Evolutionary conservation across 2,329 filamentous ascomycete species (phyloP).

Genomic region (Lachnellula willkommii): DNA sequence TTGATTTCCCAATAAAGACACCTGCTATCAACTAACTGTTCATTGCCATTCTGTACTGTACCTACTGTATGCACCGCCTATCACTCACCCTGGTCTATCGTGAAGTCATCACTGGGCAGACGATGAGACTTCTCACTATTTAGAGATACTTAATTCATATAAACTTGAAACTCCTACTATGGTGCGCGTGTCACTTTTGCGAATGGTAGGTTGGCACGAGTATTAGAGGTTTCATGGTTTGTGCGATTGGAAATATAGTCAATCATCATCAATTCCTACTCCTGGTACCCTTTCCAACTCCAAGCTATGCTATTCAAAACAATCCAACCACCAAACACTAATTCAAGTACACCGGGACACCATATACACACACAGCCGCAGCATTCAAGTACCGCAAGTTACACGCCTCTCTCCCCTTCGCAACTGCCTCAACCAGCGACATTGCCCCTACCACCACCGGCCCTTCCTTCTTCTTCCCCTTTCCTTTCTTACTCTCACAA

Average conservation of each 20-base stretch:
- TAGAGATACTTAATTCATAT: neutral
- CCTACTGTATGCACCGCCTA: neutral
- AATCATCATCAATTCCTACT: neutral
- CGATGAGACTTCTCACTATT: neutral
- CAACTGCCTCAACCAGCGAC: conserved; percentile 76
- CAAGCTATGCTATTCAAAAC: neutral
- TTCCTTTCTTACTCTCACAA: conserved; percentile 28
- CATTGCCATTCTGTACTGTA: neutral
- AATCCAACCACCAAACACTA: conserved; percentile 4
- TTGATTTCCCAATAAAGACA: neutral
- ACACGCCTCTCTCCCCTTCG: conserved; percentile 69
- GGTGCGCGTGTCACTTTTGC: too few species aligned
- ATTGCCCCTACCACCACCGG: conserved; percentile 33
- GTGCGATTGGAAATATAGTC: neutral
- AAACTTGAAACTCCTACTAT: neutral
- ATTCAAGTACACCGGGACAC: conserved; percentile 69
- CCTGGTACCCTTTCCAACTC: neutral
- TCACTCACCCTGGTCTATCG: conserved; percentile 5
- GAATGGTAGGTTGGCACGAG: too few species aligned
- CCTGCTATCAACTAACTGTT: neutral
- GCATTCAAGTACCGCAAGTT: conserved; percentile 88
- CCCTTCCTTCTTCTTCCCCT: conserved; percentile 29
- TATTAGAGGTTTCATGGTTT: too few species aligned
- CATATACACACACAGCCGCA: conserved; percentile 89
- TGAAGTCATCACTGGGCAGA: conserved; percentile 1